Base-by-base conservation (phyloP, 2,329 filamentous ascomycete species). In the Clarireedia monteithiana region DNA sequence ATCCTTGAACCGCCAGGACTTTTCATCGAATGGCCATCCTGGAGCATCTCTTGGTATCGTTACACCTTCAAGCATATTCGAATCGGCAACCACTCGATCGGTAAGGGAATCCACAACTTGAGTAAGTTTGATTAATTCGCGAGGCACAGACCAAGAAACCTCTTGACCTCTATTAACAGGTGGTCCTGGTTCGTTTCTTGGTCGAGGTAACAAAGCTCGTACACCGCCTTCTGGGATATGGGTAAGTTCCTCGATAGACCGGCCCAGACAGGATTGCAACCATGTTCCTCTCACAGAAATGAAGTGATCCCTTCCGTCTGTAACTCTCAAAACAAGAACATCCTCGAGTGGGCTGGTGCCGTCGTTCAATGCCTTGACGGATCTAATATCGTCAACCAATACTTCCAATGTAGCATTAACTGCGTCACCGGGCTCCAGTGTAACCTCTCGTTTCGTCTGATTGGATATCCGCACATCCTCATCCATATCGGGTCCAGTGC, bases 291-390 rank as follows among this genome's bases (percentile, higher is more conserved):
- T 84, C 0, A 96, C 77, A 0, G 91, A 86, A 40, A 99, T 82
- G 68, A 99, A 99, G 67, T 97, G 88, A 65, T 99, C 94, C 48
- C 91, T 81, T 0, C 95, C 95, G 52, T 86, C 82, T 10, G 83
- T 79, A 5, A 99, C 88, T 0, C 91, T 84, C 7, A 99, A 77
- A 2, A 99, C 86, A 6, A 99, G 76, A 3, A 99, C 85, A 61
- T 97, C 91, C 60, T 97, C 92, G 0, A 99, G 74, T 6, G 74
- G 75, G 4, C 75, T 69, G 1, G 77, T 75, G 15, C 81, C 83
- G 53, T 86, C 77, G 62, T 97, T 97, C 39, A 99, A 77, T 2
- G 78, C 74, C 17, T 81, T 82, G 0, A 89, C 83, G 17, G 86
- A 78, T 0, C 77, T 70, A 4, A 89, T 70, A 46, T 83, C 79